A percentile compares a stretch with the other conserved stretches of the same genome.
Conservation (phyloP, 2,329 filamentous ascomycete genomes). For the Leptographium wingfieldii region DNA sequence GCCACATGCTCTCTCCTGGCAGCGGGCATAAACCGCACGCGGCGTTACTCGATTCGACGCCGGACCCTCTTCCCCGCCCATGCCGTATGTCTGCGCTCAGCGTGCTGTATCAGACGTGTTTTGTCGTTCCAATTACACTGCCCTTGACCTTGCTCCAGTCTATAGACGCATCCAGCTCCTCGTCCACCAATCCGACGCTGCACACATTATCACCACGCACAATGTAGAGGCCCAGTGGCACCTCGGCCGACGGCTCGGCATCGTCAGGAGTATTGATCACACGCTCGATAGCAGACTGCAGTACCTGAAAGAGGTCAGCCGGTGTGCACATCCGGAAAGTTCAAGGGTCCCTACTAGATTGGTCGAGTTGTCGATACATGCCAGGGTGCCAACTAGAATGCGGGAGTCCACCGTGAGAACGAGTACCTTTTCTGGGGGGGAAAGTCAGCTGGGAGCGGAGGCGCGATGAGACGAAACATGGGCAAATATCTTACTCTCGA, state of each 20-base stretch:
- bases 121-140: conserved; percentile 69
- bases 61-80: background rate
- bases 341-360: conserved; percentile 51
- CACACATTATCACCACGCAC: conserved; percentile 93
- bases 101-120: conserved; percentile 43
- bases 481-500: conserved; percentile 16
- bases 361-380: conserved; percentile 81
- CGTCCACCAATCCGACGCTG: conserved; percentile 78
- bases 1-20: no score
- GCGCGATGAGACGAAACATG: no score
- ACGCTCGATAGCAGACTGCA: conserved; percentile 73
- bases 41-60: no score
- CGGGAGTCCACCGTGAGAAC: conserved; percentile 88
- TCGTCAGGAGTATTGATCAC: conserved; percentile 82
- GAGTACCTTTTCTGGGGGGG: conserved; percentile 64
- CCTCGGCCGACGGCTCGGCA: conserved; percentile 64
- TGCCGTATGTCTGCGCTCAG: background rate
- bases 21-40: no score
- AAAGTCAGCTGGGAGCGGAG: background rate
- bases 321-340: background rate
- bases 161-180: conserved; percentile 77
- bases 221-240: conserved; percentile 78
- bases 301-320: conserved; percentile 38
- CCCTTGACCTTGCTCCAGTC: conserved; percentile 88
- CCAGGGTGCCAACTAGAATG: conserved; percentile 68